phyloP scores from a whole-genome alignment of 169 alveolate genomes.

The Plasmodium gallinaceum region DNA sequence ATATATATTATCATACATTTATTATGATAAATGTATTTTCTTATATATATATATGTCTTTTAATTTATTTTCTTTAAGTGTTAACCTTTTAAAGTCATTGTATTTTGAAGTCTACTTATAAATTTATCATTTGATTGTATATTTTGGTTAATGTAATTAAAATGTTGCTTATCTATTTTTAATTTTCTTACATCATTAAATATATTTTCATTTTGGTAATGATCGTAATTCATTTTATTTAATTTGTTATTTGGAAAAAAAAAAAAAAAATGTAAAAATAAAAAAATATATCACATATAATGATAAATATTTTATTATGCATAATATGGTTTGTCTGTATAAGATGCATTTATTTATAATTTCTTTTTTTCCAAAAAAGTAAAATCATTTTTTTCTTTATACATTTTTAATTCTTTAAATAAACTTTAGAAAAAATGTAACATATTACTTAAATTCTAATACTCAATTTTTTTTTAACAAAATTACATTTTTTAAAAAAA shows the following conservation, averaged over 20 bases:
- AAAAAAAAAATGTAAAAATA: conserved; percentile 7
- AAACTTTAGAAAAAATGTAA: too few species aligned
- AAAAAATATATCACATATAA: neutral
- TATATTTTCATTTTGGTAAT: conserved; percentile 18
- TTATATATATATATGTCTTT: neutral
- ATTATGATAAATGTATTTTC: too few species aligned
- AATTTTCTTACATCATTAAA: conserved; percentile 10
- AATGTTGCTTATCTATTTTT: conserved; percentile 11
- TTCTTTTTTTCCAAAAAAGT: too few species aligned
- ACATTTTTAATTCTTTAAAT: too few species aligned
- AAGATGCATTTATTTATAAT: too few species aligned
- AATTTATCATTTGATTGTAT: conserved; percentile 37
- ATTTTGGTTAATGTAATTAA: conserved; percentile 23
- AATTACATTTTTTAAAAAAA: too few species aligned
- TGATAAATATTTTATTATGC: too few species aligned
- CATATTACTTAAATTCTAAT: too few species aligned
- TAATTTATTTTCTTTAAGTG: neutral
- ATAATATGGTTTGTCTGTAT: too few species aligned
- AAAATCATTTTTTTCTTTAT: too few species aligned
- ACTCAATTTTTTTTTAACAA: too few species aligned
- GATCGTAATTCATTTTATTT: conserved; percentile 17
- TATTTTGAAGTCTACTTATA: conserved; percentile 39
- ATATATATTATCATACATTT: neutral
- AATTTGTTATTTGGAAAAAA: neutral
- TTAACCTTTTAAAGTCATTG: conserved; percentile 37